Evolutionary conservation across 139 green algal genomes (phyloP).

Genomic region (Eudorina sp.): DNA sequence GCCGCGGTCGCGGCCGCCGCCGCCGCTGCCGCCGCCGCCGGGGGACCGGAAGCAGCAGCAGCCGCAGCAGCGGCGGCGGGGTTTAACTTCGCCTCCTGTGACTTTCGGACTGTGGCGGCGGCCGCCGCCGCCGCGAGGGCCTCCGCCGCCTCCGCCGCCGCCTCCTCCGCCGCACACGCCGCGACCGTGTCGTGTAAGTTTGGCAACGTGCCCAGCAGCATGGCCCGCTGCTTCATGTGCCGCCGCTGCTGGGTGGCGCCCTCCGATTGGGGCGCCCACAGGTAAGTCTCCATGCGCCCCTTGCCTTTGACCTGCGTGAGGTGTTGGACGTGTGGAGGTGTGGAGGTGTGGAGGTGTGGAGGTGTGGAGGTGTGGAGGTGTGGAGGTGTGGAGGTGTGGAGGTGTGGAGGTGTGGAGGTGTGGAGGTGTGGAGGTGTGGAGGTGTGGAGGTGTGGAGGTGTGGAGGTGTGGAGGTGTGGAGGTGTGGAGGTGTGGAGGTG

Average conservation of each 20-base stretch:
- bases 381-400: not conserved
- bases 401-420: not conserved
- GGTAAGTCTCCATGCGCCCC: slow-evolving; percentile 26
- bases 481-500: not conserved
- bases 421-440: not conserved
- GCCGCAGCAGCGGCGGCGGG: no score
- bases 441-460: not conserved
- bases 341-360: not conserved
- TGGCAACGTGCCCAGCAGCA: slow-evolving; percentile 23
- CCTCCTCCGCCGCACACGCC: not conserved
- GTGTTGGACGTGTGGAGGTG: not conserved
- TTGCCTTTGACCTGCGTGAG: slow-evolving; percentile 39
- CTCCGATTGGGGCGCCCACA: slow-evolving; percentile 11
- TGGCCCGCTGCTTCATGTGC: slow-evolving; percentile 12
- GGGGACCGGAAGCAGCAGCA: not conserved
- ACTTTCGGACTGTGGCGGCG: no score
- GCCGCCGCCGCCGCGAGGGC: not conserved
- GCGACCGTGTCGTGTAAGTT: not conserved
- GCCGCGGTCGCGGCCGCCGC: not conserved
- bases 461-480: not conserved
- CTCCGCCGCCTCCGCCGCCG: not conserved
- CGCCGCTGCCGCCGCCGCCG: no score
- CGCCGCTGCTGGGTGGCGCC: not conserved
- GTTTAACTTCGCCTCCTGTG: no score
- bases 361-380: not conserved